Evolutionary conservation across 352 stramenopile genomes (phyloP), one percentile per base, ranked within the genome.

Genomic region (Blastocystis sp.): DNA sequence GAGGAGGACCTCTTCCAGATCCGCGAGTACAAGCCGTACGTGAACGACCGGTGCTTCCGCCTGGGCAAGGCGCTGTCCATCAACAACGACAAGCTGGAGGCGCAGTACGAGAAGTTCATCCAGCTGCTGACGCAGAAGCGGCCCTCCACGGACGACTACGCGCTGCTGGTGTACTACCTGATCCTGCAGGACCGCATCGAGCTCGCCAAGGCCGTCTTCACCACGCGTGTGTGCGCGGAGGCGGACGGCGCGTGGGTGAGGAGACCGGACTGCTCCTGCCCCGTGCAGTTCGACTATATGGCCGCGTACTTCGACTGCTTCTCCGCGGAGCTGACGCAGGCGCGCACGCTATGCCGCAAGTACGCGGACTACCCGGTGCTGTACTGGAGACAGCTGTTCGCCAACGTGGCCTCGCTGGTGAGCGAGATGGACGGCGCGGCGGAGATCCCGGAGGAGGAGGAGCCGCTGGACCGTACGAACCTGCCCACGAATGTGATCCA

Each of bases 271-370:
- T 78, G 42, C 6, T 24, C 7, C 7, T n/a, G 40, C 38, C 19
- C 24, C 34, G 71, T 94, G 40, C 90, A 91, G 38, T 93, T 91
- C 52, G 91, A 93, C 45, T 94, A 94, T 66, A 91, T 94, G 48
- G 64, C 76, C 62, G 89, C 91, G 38, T 94, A 93, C 89, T 89
- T 94, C 45, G 91, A 94, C 65, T 92, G 93, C 68, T 92, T 92
- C 60, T 88, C 89, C 3, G 40, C 69, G 28, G 65, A 90, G 3
- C 92, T 93, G 79, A 24, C 43, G 0, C 69, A 89, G 28, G 91
- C 91, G 84, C 91, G 92, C 60, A 89, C 59, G 19, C 89, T 90
- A 0, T 90, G 91, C 71, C 43, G 63, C 1, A 91, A 90, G 42
- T 92, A 93, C 89, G 19, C 40, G 10, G 69, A 89, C 3, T 90